Base-by-base conservation (phyloP, 164 flowering plant genomes). In the Vitis rotundifolia region DNA sequence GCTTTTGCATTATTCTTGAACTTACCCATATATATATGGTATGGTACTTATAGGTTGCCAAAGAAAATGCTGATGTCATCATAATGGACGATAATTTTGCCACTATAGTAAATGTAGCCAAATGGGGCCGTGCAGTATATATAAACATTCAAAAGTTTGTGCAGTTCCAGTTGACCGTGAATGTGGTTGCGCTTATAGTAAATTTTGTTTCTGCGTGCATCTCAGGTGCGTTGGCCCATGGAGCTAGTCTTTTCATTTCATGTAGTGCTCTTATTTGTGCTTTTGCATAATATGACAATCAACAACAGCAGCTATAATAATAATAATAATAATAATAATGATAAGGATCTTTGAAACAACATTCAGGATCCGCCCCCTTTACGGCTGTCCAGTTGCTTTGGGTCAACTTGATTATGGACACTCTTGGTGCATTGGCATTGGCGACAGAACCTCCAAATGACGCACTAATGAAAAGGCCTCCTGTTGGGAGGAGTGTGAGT, bases 331-430 rank as follows among this genome's bases (percentile, higher is more conserved):
- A 29, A 19, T 22, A 22, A 22, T 22, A 16, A 22, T 59, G 8
- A 53, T 11, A 29, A 31, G 49, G 19, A 29, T 53, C 31, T 55
- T 68, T 22, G 3, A 57, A 62, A 12, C 68, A 31, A 72, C 15
- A 72, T 83, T 75, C 88, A 92, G 98, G 98, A 68, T 84, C 88
- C 60, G 89, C 94, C 37, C 94, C 95, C 11, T 89, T 90, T 19
- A 90, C 97, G 2, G 91, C 93, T 55, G 94, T 91, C 52, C 94
- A 91, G 78, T 75, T 91, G 78, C 89, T 91, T 37, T 91, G 97
- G 97, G 97, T 88, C 18, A 91, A 91, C 84, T 78, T 91, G 91
- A 91, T 91, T 29, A 91, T 91, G 97, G 94, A 91, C 78, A 91
- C 94, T 14, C 87, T 90, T 61, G 97, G 97, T 16, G 95, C 97